Evolutionary conservation across 2,329 filamentous ascomycete species (phyloP).

Genomic region (Ceratocystis cacaofunesta): DNA sequence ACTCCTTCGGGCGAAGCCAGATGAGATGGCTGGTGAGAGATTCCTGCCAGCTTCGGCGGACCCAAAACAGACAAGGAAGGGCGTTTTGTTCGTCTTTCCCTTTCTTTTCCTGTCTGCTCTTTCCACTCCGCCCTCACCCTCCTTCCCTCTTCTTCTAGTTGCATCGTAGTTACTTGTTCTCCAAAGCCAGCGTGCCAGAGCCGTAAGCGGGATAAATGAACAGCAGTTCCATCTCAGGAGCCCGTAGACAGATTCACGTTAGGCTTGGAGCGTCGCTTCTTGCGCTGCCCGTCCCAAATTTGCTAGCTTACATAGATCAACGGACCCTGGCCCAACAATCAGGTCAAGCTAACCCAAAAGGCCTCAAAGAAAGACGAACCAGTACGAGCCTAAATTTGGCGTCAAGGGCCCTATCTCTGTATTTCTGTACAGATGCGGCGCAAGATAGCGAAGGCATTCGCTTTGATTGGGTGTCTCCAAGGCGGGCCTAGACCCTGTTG

Average conservation of each 20-base stretch:
- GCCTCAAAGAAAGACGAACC: neutral
- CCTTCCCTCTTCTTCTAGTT: neutral
- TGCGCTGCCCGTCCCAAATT: neutral
- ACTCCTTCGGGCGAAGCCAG: neutral
- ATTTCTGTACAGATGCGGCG: neutral
- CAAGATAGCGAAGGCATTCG: neutral
- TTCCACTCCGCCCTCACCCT: too few relatives aligned
- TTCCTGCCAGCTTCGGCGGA: neutral
- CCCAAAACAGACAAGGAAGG: neutral
- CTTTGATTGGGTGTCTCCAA: neutral
- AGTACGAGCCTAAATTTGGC: neutral
- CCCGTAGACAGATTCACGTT: too few relatives aligned
- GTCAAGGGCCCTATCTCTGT: neutral
- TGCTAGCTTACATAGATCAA: too few relatives aligned
- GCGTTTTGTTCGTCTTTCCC: neutral
- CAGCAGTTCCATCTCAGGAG: too few relatives aligned
- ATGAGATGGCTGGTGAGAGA: neutral
- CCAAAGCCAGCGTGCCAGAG: neutral
- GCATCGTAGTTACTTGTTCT: neutral
- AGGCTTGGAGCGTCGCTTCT: too few relatives aligned
- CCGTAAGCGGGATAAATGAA: too few relatives aligned
- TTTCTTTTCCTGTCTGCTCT: neutral
- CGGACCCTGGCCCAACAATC: neutral
- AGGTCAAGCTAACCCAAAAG: neutral
- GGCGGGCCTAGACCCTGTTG: neutral